phyloP scores from a whole-genome alignment of 2,329 filamentous ascomycete genomes.

The Myriosclerotinia curreyana region DNA sequence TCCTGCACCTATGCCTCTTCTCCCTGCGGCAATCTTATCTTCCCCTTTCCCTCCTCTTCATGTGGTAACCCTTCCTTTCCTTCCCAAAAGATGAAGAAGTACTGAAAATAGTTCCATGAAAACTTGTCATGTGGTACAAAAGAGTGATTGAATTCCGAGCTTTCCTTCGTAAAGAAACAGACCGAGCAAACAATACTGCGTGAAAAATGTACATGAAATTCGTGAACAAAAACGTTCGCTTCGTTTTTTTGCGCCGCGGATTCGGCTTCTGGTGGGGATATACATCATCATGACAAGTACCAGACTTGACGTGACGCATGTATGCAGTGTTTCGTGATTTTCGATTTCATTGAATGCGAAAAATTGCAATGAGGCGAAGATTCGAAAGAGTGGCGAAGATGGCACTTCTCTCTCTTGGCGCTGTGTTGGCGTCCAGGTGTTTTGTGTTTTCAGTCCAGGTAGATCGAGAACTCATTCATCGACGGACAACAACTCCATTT shows the following conservation, averaged over 20 bases:
- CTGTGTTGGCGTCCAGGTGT: slow-evolving; percentile 9
- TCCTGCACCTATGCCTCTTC: not conserved
- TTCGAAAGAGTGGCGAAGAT: slow-evolving; percentile 3
- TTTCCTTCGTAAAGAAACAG: not conserved
- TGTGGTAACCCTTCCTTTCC: slow-evolving; percentile 15
- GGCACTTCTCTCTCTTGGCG: slow-evolving; percentile 11
- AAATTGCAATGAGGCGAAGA: slow-evolving; percentile 27
- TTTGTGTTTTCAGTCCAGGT: slow-evolving; percentile 23
- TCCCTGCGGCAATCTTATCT: not conserved
- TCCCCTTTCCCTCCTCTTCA: slow-evolving; percentile 19
- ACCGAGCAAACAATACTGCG: not conserved
- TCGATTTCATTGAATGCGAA: not conserved
- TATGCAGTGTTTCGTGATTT: slow-evolving; percentile 19
- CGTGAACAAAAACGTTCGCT: slow-evolving; percentile 1
- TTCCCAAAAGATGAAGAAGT: slow-evolving; percentile 2
- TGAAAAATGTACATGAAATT: slow-evolving; percentile 13
- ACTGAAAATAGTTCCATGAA: slow-evolving; percentile 8
- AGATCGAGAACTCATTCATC: slow-evolving; percentile 30
- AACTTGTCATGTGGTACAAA: slow-evolving; percentile 3
- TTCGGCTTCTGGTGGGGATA: slow-evolving; percentile 36
- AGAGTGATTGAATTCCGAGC: not conserved
- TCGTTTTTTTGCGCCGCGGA: slow-evolving; percentile 32
- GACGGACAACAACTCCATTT: slow-evolving; percentile 58
- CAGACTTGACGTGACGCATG: slow-evolving; percentile 29
- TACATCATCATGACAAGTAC: slow-evolving; percentile 27